Conservation (phyloP, 768 basidiomycete genomes). For the Steccherinum ochraceum region DNA sequence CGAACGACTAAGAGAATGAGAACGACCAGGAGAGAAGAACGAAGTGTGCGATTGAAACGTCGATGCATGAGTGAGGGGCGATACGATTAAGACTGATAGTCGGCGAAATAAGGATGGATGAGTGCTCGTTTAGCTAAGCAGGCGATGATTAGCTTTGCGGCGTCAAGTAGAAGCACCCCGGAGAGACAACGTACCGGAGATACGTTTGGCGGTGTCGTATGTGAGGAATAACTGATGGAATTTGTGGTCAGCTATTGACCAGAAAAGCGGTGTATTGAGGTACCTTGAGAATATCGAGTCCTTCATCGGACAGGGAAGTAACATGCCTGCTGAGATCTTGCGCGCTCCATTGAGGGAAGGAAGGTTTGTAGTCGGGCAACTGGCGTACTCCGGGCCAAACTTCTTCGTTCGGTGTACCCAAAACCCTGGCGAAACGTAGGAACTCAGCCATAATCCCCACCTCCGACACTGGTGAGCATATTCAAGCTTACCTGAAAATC, state of each 20-base stretch:
- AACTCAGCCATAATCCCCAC: too few relatives aligned
- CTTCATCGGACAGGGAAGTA: conserved; percentile 64
- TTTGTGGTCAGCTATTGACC: not conserved
- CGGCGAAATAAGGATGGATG: conserved; percentile 42
- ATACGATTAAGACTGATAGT: conserved; percentile 31
- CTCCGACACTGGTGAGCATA: not conserved
- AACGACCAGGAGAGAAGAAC: not conserved
- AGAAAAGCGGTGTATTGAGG: conserved; percentile 8
- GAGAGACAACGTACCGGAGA: conserved; percentile 74
- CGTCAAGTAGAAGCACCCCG: conserved; percentile 1
- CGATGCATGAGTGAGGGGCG: not conserved
- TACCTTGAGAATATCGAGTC: conserved; percentile 78
- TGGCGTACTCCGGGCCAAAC: conserved; percentile 85
- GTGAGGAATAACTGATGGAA: conserved; percentile 38
- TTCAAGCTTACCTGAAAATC: conserved; percentile 78
- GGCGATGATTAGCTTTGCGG: not conserved
- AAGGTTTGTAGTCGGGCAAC: conserved; percentile 91
- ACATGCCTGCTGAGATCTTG: conserved; percentile 67
- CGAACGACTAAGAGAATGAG: not conserved
- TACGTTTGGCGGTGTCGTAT: conserved; percentile 87
- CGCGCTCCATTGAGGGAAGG: conserved; percentile 92
- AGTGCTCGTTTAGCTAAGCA: conserved; percentile 51
- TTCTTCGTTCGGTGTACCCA: conserved; percentile 91
- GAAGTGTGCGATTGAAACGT: not conserved
- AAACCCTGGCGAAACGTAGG: conserved; percentile 73